Conservation (phyloP, 305 asterid genomes). For the Fraxinus angustifolia region DNA sequence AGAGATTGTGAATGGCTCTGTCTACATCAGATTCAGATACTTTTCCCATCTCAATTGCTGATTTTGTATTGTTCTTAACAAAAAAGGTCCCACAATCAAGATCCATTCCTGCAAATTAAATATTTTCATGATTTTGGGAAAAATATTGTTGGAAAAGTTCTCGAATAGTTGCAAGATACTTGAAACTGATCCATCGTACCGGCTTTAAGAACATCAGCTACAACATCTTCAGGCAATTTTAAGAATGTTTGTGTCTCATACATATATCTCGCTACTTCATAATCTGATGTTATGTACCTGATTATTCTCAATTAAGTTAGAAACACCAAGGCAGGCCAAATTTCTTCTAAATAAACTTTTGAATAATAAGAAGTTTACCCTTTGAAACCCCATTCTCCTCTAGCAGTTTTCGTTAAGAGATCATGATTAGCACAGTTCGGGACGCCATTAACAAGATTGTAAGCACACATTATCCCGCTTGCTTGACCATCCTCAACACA, state of each 20-base stretch:
- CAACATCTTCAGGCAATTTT: conserved; percentile 54
- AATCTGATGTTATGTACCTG: conserved; percentile 74
- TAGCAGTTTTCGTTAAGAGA: conserved; percentile 56
- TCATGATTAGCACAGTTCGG: conserved; percentile 61
- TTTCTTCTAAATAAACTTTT: background rate
- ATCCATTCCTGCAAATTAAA: conserved; percentile 45
- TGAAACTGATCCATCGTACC: conserved; percentile 31
- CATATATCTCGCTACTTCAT: conserved; percentile 55
- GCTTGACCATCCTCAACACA: conserved; percentile 60
- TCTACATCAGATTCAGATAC: conserved; percentile 52
- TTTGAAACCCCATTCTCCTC: conserved; percentile 61
- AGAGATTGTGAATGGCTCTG: conserved; percentile 51
- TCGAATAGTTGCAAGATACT: background rate
- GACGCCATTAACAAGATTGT: conserved; percentile 64
- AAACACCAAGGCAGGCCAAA: background rate
- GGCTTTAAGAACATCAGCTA: conserved; percentile 62
- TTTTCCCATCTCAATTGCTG: conserved; percentile 46
- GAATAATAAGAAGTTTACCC: conserved; percentile 35
- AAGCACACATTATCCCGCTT: conserved; percentile 84
- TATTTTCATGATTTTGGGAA: background rate
- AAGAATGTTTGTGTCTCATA: conserved; percentile 48
- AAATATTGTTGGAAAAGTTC: background rate
- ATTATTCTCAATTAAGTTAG: conserved; percentile 7
- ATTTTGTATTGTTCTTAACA: conserved; percentile 36
- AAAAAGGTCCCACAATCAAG: conserved; percentile 49